phyloP scores from a whole-genome alignment of 2,329 filamentous ascomycete species.

The Coleophoma eucalyptorum region DNA sequence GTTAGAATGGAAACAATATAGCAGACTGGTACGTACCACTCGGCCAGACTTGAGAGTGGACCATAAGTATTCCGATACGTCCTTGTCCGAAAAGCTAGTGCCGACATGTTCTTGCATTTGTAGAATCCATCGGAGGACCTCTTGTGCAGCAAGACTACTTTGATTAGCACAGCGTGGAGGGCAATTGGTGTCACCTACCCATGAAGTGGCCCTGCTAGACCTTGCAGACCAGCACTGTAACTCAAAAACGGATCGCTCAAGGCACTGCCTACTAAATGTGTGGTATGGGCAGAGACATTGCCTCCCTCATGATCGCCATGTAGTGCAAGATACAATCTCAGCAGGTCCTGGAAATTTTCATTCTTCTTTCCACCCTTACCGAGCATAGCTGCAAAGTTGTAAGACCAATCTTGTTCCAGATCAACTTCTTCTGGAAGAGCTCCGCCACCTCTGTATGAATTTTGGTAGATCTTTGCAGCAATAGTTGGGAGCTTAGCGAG shows the following conservation, averaged over 20 bases:
- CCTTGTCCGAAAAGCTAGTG: conserved; percentile 69
- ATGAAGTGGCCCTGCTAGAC: conserved; percentile 89
- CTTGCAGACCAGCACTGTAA: conserved; percentile 93
- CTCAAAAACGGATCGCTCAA: conserved; percentile 93
- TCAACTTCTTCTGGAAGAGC: conserved; percentile 75
- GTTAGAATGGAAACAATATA: not conserved
- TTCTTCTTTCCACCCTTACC: conserved; percentile 86
- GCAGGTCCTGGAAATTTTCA: conserved; percentile 90
- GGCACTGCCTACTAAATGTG: conserved; percentile 91
- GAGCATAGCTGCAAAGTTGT: conserved; percentile 97
- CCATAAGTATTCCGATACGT: conserved; percentile 90
- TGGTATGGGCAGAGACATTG: conserved; percentile 94
- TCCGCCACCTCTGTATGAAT: conserved; percentile 75
- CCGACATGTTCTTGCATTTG: conserved; percentile 93
- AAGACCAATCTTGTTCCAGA: conserved; percentile 88
- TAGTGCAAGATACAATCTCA: conserved; percentile 90
- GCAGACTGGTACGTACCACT: conserved; percentile 40
- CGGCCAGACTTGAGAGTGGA: conserved; percentile 87
- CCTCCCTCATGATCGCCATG: conserved; percentile 98
- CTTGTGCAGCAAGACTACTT: conserved; percentile 80
- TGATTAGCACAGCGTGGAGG: conserved; percentile 3
- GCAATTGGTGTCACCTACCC: conserved; percentile 43
- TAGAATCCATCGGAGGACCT: conserved; percentile 93
- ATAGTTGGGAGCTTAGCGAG: conserved; percentile 96
- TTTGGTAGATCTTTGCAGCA: conserved; percentile 96